Evolutionary conservation across 139 green algal genomes (phyloP).

Genomic region (Haematococcus lacustris): DNA sequence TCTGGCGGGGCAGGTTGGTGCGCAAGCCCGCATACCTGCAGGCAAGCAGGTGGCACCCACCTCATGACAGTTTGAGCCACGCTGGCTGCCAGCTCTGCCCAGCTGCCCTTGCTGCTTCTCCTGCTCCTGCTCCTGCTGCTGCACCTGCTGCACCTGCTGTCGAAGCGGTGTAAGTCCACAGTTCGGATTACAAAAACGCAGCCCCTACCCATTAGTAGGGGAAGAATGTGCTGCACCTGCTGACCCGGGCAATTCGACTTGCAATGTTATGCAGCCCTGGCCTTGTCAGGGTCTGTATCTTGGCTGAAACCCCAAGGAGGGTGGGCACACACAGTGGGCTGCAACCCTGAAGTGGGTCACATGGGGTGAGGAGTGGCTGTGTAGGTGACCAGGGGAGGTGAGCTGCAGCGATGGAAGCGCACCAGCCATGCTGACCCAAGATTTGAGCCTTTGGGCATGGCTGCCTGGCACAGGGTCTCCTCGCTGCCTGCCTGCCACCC

Average conservation of each 20-base stretch:
- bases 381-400: too few relatives aligned
- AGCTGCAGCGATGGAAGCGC: neutral
- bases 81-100: neutral
- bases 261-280: too few relatives aligned
- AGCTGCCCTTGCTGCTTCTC: neutral
- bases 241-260: too few relatives aligned
- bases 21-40: slow-evolving; percentile 21
- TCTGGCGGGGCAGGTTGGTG: slow-evolving; percentile 72
- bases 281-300: too few relatives aligned
- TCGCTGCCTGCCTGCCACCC: neutral
- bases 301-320: too few relatives aligned
- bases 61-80: neutral
- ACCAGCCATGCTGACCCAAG: neutral
- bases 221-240: too few relatives aligned
- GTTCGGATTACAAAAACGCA: neutral
- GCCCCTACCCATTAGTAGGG: too few relatives aligned
- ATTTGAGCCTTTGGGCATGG: neutral
- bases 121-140: neutral
- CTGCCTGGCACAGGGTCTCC: neutral
- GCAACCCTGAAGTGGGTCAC: too few relatives aligned
- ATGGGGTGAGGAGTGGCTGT: too few relatives aligned
- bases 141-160: neutral
- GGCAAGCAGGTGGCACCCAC: neutral
- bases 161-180: neutral
- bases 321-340: too few relatives aligned